These are phyloP conservation scores for Porodaedalea pini DNA, from an alignment of 1,284 basidiomycete species.

Conservation along the genomic window DNA sequence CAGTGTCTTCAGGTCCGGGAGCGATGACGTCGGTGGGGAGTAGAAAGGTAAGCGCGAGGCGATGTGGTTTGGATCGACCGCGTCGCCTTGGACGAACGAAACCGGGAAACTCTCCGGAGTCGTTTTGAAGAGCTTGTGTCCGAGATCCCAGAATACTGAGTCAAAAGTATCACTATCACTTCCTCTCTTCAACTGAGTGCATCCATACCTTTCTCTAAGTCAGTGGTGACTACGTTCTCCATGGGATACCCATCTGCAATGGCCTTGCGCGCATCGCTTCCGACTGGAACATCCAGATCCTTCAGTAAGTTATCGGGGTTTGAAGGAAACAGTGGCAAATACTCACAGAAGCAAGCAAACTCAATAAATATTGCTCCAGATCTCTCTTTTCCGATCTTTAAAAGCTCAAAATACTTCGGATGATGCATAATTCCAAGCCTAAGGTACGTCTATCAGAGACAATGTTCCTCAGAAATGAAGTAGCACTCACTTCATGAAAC, in stretches of 20 bases:
- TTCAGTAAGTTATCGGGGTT: background rate
- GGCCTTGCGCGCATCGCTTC: slow-evolving; percentile 27
- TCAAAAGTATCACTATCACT: background rate
- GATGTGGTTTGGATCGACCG: slow-evolving; percentile 30
- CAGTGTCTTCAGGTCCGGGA: slow-evolving; percentile 26
- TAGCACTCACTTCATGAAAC: slow-evolving; percentile 21
- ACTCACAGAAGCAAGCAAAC: slow-evolving; percentile 48
- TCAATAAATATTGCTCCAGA: slow-evolving; percentile 47
- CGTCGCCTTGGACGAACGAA: slow-evolving; percentile 33
- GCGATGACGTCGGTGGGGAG: slow-evolving; percentile 5
- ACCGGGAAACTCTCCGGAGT: slow-evolving; percentile 31
- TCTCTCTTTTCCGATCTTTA: slow-evolving; percentile 38
- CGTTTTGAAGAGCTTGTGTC: slow-evolving; percentile 34
- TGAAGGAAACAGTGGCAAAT: background rate
- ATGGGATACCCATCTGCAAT: slow-evolving; percentile 28
- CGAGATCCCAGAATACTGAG: slow-evolving; percentile 33
- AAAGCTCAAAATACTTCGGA: slow-evolving; percentile 40
- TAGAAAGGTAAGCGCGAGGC: slow-evolving; percentile 23
- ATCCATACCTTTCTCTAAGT: slow-evolving; percentile 25
- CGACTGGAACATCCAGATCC: slow-evolving; percentile 22
- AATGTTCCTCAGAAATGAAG: background rate
- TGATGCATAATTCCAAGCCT: slow-evolving; percentile 41
- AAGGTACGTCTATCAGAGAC: background rate
- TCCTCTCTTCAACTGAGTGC: background rate
- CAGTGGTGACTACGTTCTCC: slow-evolving; percentile 27